Evolutionary conservation across 1,284 basidiomycete genomes (phyloP).

Genomic region (Rhodofomes roseus): DNA sequence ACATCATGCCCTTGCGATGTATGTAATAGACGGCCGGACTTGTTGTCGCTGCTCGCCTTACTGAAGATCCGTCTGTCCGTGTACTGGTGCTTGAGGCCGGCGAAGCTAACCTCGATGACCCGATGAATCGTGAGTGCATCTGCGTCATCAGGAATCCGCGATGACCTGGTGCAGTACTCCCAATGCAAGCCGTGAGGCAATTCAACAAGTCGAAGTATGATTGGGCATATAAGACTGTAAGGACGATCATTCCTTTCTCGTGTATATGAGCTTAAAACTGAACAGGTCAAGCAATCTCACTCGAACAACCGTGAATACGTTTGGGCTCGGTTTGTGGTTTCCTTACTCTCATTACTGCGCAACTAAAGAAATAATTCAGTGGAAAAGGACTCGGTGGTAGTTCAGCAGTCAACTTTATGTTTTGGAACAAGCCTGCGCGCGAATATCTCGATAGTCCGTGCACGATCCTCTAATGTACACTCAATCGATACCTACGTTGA

Average conservation of each 20-base stretch:
- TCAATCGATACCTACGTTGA: background rate
- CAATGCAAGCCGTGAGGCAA: background rate
- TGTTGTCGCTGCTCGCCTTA: conserved; percentile 42
- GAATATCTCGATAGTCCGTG: conserved; percentile 29
- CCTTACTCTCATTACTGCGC: background rate
- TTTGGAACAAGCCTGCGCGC: conserved; percentile 24
- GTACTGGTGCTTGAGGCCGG: conserved; percentile 34
- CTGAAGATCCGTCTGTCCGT: conserved; percentile 37
- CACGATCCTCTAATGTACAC: background rate
- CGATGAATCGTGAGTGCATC: conserved; percentile 7
- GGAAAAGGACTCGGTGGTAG: conserved; percentile 23
- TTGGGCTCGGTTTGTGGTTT: background rate
- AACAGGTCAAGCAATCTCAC: background rate
- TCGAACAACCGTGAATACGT: background rate
- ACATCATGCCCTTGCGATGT: no score
- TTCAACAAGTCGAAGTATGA: conserved; percentile 20
- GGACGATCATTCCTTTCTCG: background rate
- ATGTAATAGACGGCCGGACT: conserved; percentile 36
- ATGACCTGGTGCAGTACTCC: background rate
- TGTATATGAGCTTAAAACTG: background rate
- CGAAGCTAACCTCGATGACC: conserved; percentile 15
- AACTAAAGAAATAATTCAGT: conserved; percentile 10
- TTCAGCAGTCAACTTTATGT: conserved; percentile 21
- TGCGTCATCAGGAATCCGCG: background rate
- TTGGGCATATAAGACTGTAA: conserved; percentile 21